These are phyloP conservation scores for Senecio squalidus DNA, from an alignment of 140 eudicot species.

Conservation along the genomic window DNA sequence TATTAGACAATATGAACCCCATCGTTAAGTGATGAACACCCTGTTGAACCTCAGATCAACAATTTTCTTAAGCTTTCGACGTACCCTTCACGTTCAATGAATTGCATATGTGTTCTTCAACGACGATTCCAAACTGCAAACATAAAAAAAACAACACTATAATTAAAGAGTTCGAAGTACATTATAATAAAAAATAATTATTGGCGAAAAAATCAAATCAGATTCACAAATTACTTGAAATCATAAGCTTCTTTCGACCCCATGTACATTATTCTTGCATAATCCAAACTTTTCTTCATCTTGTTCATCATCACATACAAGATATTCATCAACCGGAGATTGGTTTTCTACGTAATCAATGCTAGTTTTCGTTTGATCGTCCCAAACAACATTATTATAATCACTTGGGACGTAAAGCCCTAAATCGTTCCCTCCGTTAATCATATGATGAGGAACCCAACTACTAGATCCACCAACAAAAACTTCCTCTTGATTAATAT, in stretches of 20 bases:
- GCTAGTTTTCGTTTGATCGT: background rate
- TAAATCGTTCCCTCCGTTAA: conserved; percentile 7
- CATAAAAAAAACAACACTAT: background rate
- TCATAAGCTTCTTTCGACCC: conserved; percentile 28
- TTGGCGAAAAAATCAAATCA: background rate
- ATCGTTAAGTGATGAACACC: background rate
- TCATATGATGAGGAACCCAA: background rate
- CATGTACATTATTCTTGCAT: conserved; percentile 9
- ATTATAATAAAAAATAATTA: background rate
- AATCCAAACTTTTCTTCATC: conserved; percentile 7
- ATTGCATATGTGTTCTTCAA: conserved; percentile 1
- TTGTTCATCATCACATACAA: background rate
- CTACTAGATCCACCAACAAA: conserved; percentile 14
- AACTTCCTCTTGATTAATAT: background rate
- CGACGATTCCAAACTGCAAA: conserved; percentile 22
- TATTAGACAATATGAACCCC: no score
- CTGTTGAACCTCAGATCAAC: conserved; percentile 21
- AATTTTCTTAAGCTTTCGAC: background rate
- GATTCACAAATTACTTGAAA: conserved; percentile 22
- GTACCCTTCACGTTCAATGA: conserved; percentile 9
- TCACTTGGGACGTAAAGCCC: conserved; percentile 5
- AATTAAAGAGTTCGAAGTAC: background rate
- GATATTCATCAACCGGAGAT: conserved; percentile 1
- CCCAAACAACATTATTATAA: conserved; percentile 8
- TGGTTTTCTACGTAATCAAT: background rate